Conservation (phyloP, 164 flowering plant genomes). For the Piper longum region DNA sequence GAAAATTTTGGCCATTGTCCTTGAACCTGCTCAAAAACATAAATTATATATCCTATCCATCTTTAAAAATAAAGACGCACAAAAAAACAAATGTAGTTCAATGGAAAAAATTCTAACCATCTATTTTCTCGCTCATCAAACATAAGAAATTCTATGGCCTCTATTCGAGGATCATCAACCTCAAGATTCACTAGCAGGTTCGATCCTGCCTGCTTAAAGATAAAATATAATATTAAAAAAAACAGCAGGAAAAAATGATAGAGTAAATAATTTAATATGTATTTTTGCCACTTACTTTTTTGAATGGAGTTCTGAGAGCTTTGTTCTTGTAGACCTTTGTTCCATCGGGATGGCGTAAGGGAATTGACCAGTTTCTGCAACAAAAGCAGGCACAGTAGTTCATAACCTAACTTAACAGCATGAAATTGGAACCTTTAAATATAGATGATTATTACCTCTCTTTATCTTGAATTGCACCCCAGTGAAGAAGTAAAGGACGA, state of each 20-base stretch:
- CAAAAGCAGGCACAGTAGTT: not conserved
- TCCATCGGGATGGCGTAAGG: constrained; percentile 65
- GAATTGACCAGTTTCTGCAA: constrained; percentile 72
- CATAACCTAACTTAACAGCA: not conserved
- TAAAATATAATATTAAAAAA: not conserved
- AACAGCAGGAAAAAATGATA: not conserved
- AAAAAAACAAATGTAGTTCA: not conserved
- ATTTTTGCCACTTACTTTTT: constrained; percentile 33
- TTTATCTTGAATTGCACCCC: constrained; percentile 67
- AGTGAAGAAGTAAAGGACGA: constrained; percentile 58
- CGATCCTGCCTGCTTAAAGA: constrained; percentile 49
- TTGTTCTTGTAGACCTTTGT: constrained; percentile 54
- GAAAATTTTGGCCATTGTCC: constrained; percentile 44
- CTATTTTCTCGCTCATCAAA: constrained; percentile 54
- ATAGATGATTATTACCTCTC: constrained; percentile 22
- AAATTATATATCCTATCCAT: not conserved
- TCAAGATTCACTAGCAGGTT: constrained; percentile 49
- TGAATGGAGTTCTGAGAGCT: constrained; percentile 82
- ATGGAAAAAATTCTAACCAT: constrained; percentile 31
- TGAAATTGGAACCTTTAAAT: not conserved
- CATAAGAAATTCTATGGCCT: constrained; percentile 84
- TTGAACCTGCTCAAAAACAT: not conserved
- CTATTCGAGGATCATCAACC: constrained; percentile 61
- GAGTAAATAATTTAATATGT: not conserved
- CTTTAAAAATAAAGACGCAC: not conserved